Conservation (phyloP, 2,329 filamentous ascomycete genomes). For the Aspergillus bombycis region DNA sequence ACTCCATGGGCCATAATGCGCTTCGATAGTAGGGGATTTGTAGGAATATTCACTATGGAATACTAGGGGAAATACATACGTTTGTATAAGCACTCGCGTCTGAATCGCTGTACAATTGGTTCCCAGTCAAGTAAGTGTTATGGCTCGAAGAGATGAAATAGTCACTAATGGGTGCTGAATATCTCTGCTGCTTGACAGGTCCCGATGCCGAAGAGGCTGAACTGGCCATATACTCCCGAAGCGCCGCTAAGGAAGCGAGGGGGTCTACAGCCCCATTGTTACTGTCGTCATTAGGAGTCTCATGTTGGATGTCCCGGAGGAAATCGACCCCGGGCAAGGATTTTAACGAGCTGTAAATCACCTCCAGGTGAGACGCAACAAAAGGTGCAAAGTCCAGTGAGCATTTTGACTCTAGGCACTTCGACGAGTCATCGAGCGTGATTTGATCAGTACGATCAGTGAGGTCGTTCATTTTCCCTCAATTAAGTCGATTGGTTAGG, state of each 20-base stretch:
- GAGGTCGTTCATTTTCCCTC: slow-evolving; percentile 13
- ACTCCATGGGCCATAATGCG: not conserved
- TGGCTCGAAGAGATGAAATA: slow-evolving; percentile 96
- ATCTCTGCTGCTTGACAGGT: slow-evolving; percentile 55
- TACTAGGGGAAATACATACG: slow-evolving; percentile 51
- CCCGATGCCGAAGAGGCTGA: slow-evolving; percentile 47
- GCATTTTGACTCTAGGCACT: slow-evolving; percentile 1
- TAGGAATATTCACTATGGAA: not conserved
- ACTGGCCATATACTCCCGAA: slow-evolving; percentile 53
- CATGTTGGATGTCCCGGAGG: slow-evolving; percentile 26
- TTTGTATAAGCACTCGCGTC: slow-evolving; percentile 78
- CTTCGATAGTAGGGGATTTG: not conserved
- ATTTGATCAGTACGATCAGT: slow-evolving; percentile 20
- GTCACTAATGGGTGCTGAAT: slow-evolving; percentile 73
- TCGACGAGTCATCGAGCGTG: slow-evolving; percentile 14
- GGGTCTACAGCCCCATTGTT: slow-evolving; percentile 16
- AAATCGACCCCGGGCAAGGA: slow-evolving; percentile 27
- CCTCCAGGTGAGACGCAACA: slow-evolving; percentile 37
- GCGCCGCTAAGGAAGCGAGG: slow-evolving; percentile 44
- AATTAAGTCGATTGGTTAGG: not conserved
- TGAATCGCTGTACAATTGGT: slow-evolving; percentile 78
- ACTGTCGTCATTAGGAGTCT: slow-evolving; percentile 7
- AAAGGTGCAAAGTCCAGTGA: slow-evolving; percentile 34
- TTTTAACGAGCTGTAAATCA: slow-evolving; percentile 38
- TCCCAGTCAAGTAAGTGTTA: slow-evolving; percentile 88